Evolutionary conservation across 192 early-diverging fungal genomes (phyloP).

Genomic region (Backusella parvicylindrica): DNA sequence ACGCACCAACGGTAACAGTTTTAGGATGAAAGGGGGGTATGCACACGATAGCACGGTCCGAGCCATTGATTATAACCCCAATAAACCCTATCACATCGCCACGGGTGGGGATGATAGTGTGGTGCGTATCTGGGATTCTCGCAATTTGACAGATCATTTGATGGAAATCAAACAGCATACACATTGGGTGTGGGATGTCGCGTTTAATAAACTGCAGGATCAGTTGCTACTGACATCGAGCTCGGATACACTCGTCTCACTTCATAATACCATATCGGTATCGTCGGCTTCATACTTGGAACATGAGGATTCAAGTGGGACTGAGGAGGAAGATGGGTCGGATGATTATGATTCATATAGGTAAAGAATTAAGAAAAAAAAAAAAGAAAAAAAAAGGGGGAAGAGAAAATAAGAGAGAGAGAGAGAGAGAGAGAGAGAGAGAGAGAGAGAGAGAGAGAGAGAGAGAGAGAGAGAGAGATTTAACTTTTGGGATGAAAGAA

Average conservation of each 20-base stretch:
- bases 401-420: not conserved
- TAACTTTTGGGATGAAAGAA: too few species aligned
- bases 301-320: constrained; percentile 29
- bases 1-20: constrained; percentile 37
- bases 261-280: constrained; percentile 82
- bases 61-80: constrained; percentile 83
- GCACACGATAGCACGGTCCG: constrained; percentile 78
- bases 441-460: too few species aligned
- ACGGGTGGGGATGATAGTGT: constrained; percentile 86
- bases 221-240: constrained; percentile 85
- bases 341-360: not conserved
- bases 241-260: constrained; percentile 84
- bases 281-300: constrained; percentile 66
- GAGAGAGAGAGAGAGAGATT: too few species aligned
- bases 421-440: too few species aligned
- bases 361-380: constrained; percentile 10
- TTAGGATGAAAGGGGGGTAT: constrained; percentile 36
- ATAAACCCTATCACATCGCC: constrained; percentile 78
- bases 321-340: constrained; percentile 28
- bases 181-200: constrained; percentile 86
- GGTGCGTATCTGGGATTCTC: constrained; percentile 87
- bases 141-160: constrained; percentile 52
- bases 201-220: constrained; percentile 89
- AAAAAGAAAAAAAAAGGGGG: not conserved
- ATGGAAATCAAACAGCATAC: constrained; percentile 66